phyloP scores from a whole-genome alignment of 192 early-diverging fungal genomes.

The Backusella sp. region DNA sequence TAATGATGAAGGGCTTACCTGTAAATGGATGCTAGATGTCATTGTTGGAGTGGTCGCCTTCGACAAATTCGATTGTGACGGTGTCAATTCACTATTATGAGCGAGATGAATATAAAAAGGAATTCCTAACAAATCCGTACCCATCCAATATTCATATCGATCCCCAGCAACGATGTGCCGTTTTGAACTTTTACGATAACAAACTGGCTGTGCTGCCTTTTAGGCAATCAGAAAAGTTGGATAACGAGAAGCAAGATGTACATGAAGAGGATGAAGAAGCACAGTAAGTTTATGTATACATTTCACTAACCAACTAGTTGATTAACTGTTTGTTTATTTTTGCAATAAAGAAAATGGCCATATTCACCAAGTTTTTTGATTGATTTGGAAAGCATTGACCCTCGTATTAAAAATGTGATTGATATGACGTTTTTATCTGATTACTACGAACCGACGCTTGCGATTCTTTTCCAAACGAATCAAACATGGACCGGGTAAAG shows the following conservation, averaged over 20 bases:
- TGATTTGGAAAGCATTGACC: conserved; percentile 55
- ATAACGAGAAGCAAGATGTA: conserved; percentile 17
- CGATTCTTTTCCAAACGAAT: conserved; percentile 84
- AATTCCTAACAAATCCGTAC: conserved; percentile 61
- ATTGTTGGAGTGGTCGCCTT: conserved; percentile 79
- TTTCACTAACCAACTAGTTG: too few relatives aligned
- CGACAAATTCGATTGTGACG: conserved; percentile 76
- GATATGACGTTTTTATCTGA: conserved; percentile 91
- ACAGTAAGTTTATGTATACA: conserved; percentile 39
- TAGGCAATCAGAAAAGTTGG: conserved; percentile 57
- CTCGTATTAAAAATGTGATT: conserved; percentile 71
- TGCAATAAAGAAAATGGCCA: conserved; percentile 47
- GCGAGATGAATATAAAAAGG: conserved; percentile 83
- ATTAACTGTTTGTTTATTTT: neutral
- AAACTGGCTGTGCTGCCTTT: conserved; percentile 90
- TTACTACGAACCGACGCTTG: conserved; percentile 92
- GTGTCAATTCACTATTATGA: conserved; percentile 98
- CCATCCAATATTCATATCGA: conserved; percentile 72
- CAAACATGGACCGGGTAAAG: conserved; percentile 86
- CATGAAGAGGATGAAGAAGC: conserved; percentile 55
- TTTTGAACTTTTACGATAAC: conserved; percentile 85
- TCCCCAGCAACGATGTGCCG: conserved; percentile 85
- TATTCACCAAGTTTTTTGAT: conserved; percentile 75
- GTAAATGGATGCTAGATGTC: conserved; percentile 68
- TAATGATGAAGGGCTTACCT: neutral